Base-by-base conservation (phyloP, 2,329 filamentous ascomycete genomes). In the Cladosporium sp. region DNA sequence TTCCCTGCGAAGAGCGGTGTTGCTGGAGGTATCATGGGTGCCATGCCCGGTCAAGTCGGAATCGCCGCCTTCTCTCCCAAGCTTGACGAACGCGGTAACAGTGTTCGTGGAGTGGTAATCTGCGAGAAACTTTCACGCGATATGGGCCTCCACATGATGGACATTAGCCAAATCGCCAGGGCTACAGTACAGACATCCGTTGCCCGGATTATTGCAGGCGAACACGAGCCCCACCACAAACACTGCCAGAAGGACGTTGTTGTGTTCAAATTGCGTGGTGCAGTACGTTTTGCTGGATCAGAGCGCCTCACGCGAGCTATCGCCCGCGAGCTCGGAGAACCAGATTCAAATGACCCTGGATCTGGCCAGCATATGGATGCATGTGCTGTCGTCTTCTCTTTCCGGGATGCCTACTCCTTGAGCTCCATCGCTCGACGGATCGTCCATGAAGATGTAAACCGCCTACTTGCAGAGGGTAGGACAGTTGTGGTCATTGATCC, bases 1-100 rank as follows among this genome's bases (percentile, higher is more conserved):
- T 78, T 79, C 33, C 78, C 77, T 0, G 78, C 78, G 18, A 79
- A 79, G 71, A 77, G 75, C 55, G 78, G 78, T 28, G 70, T 71
- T 2, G 70, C 69, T 6, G 70, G 70, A 2, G 69, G 66, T 1
- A 71, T 71, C 21, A 67, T 71, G 31, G 70, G 70, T 14, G 67
- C 69, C 1, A 56, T 71, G 5, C 70, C 70, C 18, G 70, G 70
- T 33, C 70, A 71, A 35, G 69, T 71, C 28, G 70, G 70, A 29
- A 64, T 70, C 21, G 69, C 69, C 21, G 67, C 70, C 1, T 71
- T 71, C 35, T 71, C 70, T 0, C 70, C 70, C 2, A 71, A 70
- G 37, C 68, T 71, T 11, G 70, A 71, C 29, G 59, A 62, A 14
- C 67, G 68, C 18, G 70, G 70, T 10, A 71, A 71, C 58, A 69